These are phyloP conservation scores for Strigomonas culicis DNA, from an alignment of 208 protist genomes.

Conservation along the genomic window DNA sequence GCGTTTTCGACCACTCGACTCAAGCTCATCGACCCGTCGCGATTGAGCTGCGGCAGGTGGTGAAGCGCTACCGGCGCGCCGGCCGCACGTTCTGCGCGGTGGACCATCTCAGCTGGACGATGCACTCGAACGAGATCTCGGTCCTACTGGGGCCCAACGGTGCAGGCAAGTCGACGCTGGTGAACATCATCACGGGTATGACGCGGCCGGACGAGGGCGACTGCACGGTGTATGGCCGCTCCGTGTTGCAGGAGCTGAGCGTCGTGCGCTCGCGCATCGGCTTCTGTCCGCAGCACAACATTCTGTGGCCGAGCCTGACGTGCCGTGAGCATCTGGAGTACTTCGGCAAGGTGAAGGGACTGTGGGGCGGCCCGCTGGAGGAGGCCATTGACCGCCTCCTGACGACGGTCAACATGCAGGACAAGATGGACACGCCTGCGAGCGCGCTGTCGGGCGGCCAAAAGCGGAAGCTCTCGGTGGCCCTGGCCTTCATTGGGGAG, in stretches of 20 bases:
- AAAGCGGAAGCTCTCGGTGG: slow-evolving; percentile 80
- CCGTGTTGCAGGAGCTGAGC: slow-evolving; percentile 38
- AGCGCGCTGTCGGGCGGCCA: slow-evolving; percentile 57
- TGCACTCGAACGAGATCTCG: slow-evolving; percentile 62
- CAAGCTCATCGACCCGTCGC: slow-evolving; percentile 16
- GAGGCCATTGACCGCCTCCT: slow-evolving; percentile 35
- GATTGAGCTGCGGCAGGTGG: slow-evolving; percentile 27
- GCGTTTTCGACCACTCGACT: slow-evolving; percentile 31
- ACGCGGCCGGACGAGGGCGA: slow-evolving; percentile 59
- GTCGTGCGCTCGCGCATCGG: slow-evolving; percentile 81
- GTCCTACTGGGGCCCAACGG: slow-evolving; percentile 84
- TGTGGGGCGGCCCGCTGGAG: slow-evolving; percentile 38
- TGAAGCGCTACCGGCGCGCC: slow-evolving; percentile 42
- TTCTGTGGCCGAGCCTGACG: slow-evolving; percentile 92
- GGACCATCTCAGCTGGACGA: slow-evolving; percentile 72
- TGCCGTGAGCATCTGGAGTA: slow-evolving; percentile 89
- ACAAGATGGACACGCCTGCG: slow-evolving; percentile 45
- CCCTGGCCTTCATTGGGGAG: slow-evolving; percentile 79
- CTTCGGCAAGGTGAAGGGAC: slow-evolving; percentile 91
- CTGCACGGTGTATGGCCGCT: slow-evolving; percentile 62
- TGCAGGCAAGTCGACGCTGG: slow-evolving; percentile 79
- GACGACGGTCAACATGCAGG: slow-evolving; percentile 38
- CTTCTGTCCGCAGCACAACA: slow-evolving; percentile 96
- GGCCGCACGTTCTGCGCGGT: slow-evolving; percentile 48
- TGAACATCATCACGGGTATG: slow-evolving; percentile 90